phyloP scores from a whole-genome alignment of 2,329 filamentous ascomycete species.

The Fragosphaeria purpurea region DNA sequence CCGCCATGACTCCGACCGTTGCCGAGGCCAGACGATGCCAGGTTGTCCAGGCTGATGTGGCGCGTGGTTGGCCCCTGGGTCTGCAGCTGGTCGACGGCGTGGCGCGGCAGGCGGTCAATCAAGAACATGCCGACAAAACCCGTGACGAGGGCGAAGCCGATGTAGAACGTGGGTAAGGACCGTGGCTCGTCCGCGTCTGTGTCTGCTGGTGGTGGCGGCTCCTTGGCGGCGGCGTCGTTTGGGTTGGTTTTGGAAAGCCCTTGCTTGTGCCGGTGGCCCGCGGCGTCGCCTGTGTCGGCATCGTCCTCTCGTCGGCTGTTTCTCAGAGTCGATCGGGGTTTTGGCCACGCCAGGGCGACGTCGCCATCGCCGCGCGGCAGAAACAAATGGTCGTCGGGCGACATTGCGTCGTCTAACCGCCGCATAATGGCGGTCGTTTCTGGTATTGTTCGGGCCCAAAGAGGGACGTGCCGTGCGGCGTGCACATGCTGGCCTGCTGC shows the following conservation, averaged over 20 bases:
- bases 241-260: background rate
- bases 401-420: too few species aligned
- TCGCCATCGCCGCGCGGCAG: too few species aligned
- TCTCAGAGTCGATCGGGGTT: too few species aligned
- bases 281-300: too few species aligned
- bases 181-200: background rate
- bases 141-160: slow-evolving; percentile 75
- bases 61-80: slow-evolving; percentile 54
- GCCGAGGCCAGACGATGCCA: slow-evolving; percentile 32
- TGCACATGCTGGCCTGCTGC: background rate
- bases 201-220: slow-evolving; percentile 22
- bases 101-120: slow-evolving; percentile 74
- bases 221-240: slow-evolving; percentile 21
- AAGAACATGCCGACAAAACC: slow-evolving; percentile 97
- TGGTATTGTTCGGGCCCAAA: background rate
- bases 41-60: slow-evolving; percentile 80
- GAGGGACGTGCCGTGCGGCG: background rate
- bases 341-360: too few species aligned
- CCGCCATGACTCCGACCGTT: slow-evolving; percentile 27
- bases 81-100: slow-evolving; percentile 56
- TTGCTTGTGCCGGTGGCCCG: background rate
- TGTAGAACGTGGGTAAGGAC: slow-evolving; percentile 56
- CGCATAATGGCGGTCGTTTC: background rate
- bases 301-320: too few species aligned
- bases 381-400: too few species aligned